Evolutionary conservation across 305 asterid genomes (phyloP).

Genomic region (Plantago lanceolata): DNA sequence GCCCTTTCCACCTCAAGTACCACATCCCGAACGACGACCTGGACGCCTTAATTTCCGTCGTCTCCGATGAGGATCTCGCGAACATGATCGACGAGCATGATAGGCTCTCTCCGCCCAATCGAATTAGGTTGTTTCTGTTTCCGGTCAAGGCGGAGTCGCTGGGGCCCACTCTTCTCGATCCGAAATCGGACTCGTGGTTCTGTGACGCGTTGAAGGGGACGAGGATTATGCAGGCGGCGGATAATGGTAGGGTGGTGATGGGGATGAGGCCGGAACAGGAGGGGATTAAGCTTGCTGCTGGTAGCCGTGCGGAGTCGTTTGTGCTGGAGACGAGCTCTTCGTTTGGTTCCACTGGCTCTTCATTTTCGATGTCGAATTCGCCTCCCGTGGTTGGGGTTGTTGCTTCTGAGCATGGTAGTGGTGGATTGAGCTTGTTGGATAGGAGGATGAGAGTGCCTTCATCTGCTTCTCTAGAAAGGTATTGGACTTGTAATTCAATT

Average conservation of each 20-base stretch:
- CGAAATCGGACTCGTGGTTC: conserved; percentile 76
- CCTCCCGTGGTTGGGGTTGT: conserved; percentile 46
- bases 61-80: conserved; percentile 73
- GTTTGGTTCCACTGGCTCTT: conserved; percentile 76
- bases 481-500: neutral
- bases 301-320: conserved; percentile 52
- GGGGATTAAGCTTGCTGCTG: conserved; percentile 38
- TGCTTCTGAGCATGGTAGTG: conserved; percentile 45
- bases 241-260: conserved; percentile 41
- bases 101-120: conserved; percentile 41
- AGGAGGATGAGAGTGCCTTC: conserved; percentile 60
- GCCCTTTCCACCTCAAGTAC: conserved; percentile 68
- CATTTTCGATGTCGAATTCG: conserved; percentile 58
- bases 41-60: conserved; percentile 68
- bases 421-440: conserved; percentile 38
- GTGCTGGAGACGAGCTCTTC: conserved; percentile 75
- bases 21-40: conserved; percentile 78
- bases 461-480: conserved; percentile 80
- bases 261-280: conserved; percentile 43
- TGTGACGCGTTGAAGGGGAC: conserved; percentile 64
- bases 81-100: conserved; percentile 92
- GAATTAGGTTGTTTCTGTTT: conserved; percentile 71
- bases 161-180: conserved; percentile 55
- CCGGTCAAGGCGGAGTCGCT: conserved; percentile 57
- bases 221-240: conserved; percentile 53